These are phyloP conservation scores for Aspergillus transmontanensis DNA, from an alignment of 2,329 filamentous ascomycete genomes.

Conservation along the genomic window DNA sequence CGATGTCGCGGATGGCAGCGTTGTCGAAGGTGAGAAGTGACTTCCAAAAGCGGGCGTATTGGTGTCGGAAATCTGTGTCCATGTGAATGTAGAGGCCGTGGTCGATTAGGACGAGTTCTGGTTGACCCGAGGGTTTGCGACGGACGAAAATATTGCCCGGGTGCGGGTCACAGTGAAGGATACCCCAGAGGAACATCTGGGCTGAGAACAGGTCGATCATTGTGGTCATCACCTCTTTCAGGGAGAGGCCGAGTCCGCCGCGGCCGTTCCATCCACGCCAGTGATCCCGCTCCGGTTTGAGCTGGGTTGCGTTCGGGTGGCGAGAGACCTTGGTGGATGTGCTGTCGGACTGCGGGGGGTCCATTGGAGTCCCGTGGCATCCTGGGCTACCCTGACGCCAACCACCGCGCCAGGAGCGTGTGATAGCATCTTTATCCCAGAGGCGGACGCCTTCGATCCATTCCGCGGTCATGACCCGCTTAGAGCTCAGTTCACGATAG, in stretches of 20 bases:
- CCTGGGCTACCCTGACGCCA: conserved; percentile 77
- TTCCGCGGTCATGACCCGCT: conserved; percentile 86
- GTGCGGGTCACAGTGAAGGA: conserved; percentile 95
- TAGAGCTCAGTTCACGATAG: conserved; percentile 79
- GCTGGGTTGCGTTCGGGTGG: conserved; percentile 45
- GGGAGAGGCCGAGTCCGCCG: conserved; percentile 80
- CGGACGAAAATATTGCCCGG: conserved; percentile 97
- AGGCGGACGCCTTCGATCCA: conserved; percentile 95
- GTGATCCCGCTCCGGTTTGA: conserved; percentile 78
- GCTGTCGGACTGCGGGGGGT: conserved; percentile 53
- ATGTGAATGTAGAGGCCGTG: conserved; percentile 96
- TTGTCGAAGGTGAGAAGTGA: conserved; percentile 93
- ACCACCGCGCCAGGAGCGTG: conserved; percentile 75
- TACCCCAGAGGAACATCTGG: conserved; percentile 96
- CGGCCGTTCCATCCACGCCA: conserved; percentile 74
- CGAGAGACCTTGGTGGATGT: conserved; percentile 48
- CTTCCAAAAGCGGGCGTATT: conserved; percentile 93
- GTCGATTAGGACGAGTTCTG: conserved; percentile 93
- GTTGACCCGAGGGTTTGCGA: conserved; percentile 74
- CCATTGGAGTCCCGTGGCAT: conserved; percentile 67
- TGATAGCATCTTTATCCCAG: conserved; percentile 87
- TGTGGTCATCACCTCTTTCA: conserved; percentile 90
- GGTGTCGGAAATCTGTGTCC: conserved; percentile 76
- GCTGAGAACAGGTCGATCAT: conserved; percentile 97
- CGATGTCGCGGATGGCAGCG: conserved; percentile 70